Evolutionary conservation across 2,329 filamentous ascomycete genomes (phyloP).

Genomic region (Colletotrichum eremochloae): DNA sequence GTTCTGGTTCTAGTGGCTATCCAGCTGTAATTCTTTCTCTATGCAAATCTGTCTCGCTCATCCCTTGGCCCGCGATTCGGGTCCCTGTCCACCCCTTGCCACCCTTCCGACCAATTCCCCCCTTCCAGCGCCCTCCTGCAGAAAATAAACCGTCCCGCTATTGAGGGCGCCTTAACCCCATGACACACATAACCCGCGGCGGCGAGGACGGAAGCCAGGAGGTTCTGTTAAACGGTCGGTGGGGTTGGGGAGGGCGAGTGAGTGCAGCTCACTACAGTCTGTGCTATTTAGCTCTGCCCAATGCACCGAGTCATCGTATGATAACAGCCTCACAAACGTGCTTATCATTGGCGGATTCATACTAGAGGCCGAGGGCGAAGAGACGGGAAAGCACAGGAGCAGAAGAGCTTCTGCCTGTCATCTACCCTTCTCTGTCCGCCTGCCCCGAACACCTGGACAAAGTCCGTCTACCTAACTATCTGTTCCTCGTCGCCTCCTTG

Average conservation of each 20-base stretch:
- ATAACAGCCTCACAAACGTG: constrained; percentile 34
- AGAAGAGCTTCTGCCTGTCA: not conserved
- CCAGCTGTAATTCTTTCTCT: constrained; percentile 27
- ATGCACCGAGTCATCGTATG: constrained; percentile 22
- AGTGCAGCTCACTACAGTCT: constrained; percentile 16
- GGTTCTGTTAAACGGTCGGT: constrained; percentile 19
- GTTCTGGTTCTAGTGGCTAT: constrained; percentile 18
- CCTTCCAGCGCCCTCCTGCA: constrained; percentile 7
- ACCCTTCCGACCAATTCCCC: constrained; percentile 30
- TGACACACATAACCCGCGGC: constrained; percentile 20
- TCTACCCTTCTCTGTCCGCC: not conserved
- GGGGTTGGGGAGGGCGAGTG: constrained; percentile 35
- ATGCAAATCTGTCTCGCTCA: constrained; percentile 35
- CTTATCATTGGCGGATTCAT: not conserved
- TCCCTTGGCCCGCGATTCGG: constrained; percentile 35
- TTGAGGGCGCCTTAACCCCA: constrained; percentile 24
- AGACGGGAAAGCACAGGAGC: not conserved
- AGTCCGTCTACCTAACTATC: not conserved
- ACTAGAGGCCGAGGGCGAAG: constrained; percentile 7
- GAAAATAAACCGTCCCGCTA: constrained; percentile 35
- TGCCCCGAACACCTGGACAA: not conserved
- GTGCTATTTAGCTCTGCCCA: constrained; percentile 10
- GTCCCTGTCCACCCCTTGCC: constrained; percentile 29
- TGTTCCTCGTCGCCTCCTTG: constrained; percentile 22
- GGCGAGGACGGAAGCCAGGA: constrained; percentile 23